Percentiles rank a stretch among this genome's conserved stretches.
These are phyloP conservation scores for Rhododendron henanense DNA, from an alignment of 148 eudicot species.

Conservation along the genomic window DNA sequence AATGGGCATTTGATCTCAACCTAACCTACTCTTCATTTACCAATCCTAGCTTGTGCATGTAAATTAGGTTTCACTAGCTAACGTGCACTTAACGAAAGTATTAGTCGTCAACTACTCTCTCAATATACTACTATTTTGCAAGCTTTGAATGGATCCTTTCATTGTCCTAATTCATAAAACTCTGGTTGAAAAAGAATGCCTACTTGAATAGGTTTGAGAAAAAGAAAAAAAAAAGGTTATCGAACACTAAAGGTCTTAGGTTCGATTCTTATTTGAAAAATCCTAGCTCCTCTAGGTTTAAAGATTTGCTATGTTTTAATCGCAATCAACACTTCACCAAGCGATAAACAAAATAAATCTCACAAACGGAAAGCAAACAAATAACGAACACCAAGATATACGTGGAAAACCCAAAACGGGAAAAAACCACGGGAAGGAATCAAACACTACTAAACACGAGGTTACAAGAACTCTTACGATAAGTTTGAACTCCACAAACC, in stretches of 20 bases:
- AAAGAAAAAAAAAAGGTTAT: neutral
- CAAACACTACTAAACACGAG: too few species aligned
- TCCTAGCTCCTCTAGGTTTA: too few species aligned
- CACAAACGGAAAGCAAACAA: too few species aligned
- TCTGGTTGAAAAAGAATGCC: neutral
- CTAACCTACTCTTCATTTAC: neutral
- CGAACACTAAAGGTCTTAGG: neutral
- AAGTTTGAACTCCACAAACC: too few species aligned
- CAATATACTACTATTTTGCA: neutral
- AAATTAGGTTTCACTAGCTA: neutral
- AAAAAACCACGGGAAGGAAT: too few species aligned
- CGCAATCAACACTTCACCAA: too few species aligned
- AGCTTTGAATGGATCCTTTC: neutral
- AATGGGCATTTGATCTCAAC: neutral
- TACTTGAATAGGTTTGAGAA: neutral
- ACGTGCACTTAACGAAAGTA: neutral
- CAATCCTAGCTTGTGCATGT: neutral
- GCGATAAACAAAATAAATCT: too few species aligned
- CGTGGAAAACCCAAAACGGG: too few species aligned
- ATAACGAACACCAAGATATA: too few species aligned
- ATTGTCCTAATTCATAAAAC: neutral
- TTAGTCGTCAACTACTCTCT: neutral
- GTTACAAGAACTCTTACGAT: too few species aligned
- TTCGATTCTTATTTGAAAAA: too few species aligned
- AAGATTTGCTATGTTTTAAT: too few species aligned